Percentiles rank a stretch among this genome's conserved stretches.
phyloP scores from a whole-genome alignment of 106 monocot species.

The Alisma plantagoaquatica region DNA sequence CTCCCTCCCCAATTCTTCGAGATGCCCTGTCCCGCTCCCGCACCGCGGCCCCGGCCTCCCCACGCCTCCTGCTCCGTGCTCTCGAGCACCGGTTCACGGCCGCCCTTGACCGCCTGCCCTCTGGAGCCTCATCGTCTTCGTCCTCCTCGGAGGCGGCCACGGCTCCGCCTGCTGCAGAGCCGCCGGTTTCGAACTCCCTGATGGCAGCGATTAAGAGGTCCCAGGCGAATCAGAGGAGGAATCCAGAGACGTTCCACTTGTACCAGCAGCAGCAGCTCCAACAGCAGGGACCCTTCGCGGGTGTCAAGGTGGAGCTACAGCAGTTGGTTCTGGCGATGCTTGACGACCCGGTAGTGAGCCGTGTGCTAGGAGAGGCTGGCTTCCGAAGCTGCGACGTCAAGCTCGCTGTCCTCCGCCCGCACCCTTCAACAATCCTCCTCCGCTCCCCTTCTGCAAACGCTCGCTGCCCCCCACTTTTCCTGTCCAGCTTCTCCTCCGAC shows the following conservation, averaged over 20 bases:
- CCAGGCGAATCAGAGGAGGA: constrained; percentile 77
- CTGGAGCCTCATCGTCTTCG: constrained; percentile 9
- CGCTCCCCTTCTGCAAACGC: constrained; percentile 30
- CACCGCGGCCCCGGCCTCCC: constrained; percentile 37
- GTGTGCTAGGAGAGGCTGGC: constrained; percentile 54
- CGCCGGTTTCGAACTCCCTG: constrained; percentile 81
- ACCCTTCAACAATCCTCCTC: constrained; percentile 30
- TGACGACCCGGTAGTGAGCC: constrained; percentile 63
- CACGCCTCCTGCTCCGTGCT: constrained; percentile 63
- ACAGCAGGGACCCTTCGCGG: constrained; percentile 12
- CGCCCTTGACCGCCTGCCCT: constrained; percentile 53
- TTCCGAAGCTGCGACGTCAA: constrained; percentile 62
- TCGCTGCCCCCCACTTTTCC: constrained; percentile 36
- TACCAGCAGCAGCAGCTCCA: constrained; percentile 31
- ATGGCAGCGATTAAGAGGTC: constrained; percentile 99
- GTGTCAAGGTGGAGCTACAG: constrained; percentile 64
- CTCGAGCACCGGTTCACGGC: constrained; percentile 75
- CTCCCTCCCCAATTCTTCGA: constrained; percentile 21
- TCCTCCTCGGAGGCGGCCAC: not conserved
- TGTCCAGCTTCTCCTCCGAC: constrained; percentile 15
- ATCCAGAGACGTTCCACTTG: constrained; percentile 80
- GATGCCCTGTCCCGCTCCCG: constrained; percentile 48
- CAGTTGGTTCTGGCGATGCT: constrained; percentile 59
- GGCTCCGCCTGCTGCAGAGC: constrained; percentile 16
- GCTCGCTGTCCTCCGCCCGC: constrained; percentile 43